Conservation (phyloP, 2,329 filamentous ascomycete genomes). For the Sporothrix pallida region DNA sequence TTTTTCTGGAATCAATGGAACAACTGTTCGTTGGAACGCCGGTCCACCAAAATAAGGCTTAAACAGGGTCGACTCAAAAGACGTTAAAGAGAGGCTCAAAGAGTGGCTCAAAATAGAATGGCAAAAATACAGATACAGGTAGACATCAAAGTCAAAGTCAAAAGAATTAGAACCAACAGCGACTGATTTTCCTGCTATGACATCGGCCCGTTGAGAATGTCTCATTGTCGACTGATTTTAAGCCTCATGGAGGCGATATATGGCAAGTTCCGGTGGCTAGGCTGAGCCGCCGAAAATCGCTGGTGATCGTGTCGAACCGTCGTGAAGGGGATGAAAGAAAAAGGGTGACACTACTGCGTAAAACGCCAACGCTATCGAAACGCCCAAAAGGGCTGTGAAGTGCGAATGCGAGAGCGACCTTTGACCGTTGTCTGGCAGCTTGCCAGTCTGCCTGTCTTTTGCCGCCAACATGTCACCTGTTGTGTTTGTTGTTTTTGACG, state of each 20-base stretch:
- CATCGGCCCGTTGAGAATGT: background rate
- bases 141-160: no score
- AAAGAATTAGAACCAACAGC: background rate
- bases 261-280: background rate
- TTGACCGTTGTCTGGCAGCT: no score
- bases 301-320: background rate
- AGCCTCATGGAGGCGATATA: background rate
- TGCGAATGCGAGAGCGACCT: conserved; percentile 1
- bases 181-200: background rate
- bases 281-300: background rate
- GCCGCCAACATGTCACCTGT: background rate
- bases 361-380: background rate
- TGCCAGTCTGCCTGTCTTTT: no score
- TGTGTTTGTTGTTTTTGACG: background rate
- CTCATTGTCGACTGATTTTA: background rate
- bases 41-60: background rate
- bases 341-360: background rate
- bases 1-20: background rate
- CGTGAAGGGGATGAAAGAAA: background rate
- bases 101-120: background rate
- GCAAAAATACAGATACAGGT: background rate
- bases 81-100: background rate
- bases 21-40: background rate
- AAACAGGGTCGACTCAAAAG: no score
- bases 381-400: background rate